A percentile compares a stretch with the other conserved stretches of the same genome.
Conservation (phyloP, 345 rosid species). For the Heritiera fomes region DNA sequence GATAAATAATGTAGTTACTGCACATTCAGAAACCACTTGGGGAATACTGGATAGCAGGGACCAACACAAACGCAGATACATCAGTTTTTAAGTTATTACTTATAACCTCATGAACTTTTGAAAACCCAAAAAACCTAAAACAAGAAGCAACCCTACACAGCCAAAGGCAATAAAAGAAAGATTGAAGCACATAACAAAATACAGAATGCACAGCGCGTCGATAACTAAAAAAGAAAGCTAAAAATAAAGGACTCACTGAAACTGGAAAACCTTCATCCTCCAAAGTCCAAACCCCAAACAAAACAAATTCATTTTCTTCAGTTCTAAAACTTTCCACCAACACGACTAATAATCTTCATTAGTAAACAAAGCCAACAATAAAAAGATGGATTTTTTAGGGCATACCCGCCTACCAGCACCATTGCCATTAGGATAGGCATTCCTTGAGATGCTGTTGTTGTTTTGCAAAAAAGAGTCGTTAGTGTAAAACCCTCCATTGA, state of each 20-base stretch:
- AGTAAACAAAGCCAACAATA: not conserved
- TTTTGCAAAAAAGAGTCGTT: slow-evolving; percentile 34
- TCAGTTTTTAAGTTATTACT: not conserved
- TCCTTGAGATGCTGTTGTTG: slow-evolving; percentile 29
- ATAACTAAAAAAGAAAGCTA: not conserved
- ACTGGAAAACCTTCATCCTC: not conserved
- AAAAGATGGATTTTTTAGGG: not conserved
- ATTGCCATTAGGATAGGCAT: slow-evolving; percentile 45
- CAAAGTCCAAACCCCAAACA: not conserved
- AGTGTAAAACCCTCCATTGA: slow-evolving; percentile 45
- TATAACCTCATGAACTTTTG: not conserved
- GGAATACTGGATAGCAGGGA: not conserved
- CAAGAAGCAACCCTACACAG: not conserved
- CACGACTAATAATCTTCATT: not conserved
- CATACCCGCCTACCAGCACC: slow-evolving; percentile 56
- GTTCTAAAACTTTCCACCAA: not conserved
- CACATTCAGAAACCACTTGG: not conserved
- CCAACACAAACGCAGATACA: not conserved
- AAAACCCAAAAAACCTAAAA: not conserved
- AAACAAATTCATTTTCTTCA: not conserved
- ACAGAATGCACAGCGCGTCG: not conserved
- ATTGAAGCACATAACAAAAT: not conserved
- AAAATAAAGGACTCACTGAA: not conserved
- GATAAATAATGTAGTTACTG: not conserved
- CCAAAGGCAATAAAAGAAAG: not conserved